Evolutionary conservation across 129 eudicot species (phyloP), one percentile per base, ranked within the genome.

Genomic region (Glebionis coronaria): DNA sequence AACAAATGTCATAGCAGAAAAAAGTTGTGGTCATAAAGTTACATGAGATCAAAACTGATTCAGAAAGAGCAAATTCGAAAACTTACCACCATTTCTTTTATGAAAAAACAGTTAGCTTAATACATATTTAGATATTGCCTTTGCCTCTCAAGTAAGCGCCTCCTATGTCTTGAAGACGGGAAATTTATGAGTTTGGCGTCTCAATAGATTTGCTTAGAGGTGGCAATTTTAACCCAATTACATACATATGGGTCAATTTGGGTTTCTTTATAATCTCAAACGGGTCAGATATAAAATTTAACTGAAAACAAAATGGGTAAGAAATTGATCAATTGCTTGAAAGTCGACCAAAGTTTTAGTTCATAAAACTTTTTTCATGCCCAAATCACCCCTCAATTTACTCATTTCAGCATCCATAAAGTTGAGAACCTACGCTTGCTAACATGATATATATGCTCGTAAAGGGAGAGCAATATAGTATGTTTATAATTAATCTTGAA

Each of bases 401-500:
- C 56, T 44, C 7, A 27, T 45, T 64, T 14, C 21, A 63, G 21
- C 19, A 42, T 44, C 35, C 10, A 19, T 63, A 19, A 18, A 42
- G 11, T 42, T 23, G 2, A 12, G 54, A 19, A 20, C 19, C 49
- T 15, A 4, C 58, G 28, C 9, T 7, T 67, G 61, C 56, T 21
- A 3, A 65, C 42, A 65, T 65, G 20, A 46, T 23, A 16, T 63
- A 12, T 45, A 13, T 25, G 42, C 58, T 49, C 57, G 13, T 47
- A 46, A 25, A 28, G 8, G 11, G 8, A 29, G 2, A 15, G 25
- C 3, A 65, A 6, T 45, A 20, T 2, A 3, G 11, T 3, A 46
- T 11, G n/a, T 70, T 46, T 58, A 16, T 27, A 18, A 4, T 31
- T 50, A 68, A 68, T 35, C 63, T 55, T 14, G 7, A 68, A n/a